Percentiles rank a stretch among this genome's conserved stretches.
These are phyloP conservation scores for Cyberlindnera galapagoensis DNA, from an alignment of 805 yeast species.

Conservation along the genomic window DNA sequence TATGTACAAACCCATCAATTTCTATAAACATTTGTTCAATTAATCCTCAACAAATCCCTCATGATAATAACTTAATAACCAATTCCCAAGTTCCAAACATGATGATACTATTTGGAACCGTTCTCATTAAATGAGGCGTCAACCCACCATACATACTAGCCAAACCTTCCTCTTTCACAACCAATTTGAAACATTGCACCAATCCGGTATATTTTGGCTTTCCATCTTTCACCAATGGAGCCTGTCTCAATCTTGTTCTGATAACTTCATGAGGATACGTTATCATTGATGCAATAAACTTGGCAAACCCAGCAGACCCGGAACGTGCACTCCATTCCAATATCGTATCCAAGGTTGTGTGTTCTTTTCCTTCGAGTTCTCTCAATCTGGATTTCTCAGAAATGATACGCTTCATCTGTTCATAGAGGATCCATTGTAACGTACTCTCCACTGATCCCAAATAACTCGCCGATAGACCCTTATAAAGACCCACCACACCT, in stretches of 20 bases:
- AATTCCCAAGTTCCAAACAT: slow-evolving; percentile 99
- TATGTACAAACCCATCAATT: too few relatives aligned
- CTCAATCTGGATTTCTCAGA: slow-evolving; percentile 40
- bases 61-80: slow-evolving; percentile 52
- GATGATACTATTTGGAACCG: slow-evolving; percentile 95
- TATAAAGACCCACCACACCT: slow-evolving; percentile 75
- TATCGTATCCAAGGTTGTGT: slow-evolving; percentile 50
- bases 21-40: too few relatives aligned
- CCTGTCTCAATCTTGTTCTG: slow-evolving; percentile 91
- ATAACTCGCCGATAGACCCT: slow-evolving; percentile 92
- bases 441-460: slow-evolving; percentile 91
- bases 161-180: slow-evolving; percentile 90
- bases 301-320: slow-evolving; percentile 97
- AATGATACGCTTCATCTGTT: slow-evolving; percentile 80
- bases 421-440: slow-evolving; percentile 93
- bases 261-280: slow-evolving; percentile 98
- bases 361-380: slow-evolving; percentile 26
- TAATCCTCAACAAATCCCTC: too few relatives aligned
- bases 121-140: slow-evolving; percentile 93
- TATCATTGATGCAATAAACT: slow-evolving; percentile 82
- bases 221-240: slow-evolving; percentile 77
- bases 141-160: slow-evolving; percentile 94
- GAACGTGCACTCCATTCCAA: slow-evolving; percentile 93
- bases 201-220: slow-evolving; percentile 85
- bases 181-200: slow-evolving; percentile 75